These are phyloP conservation scores for Inga laurina DNA, from an alignment of 306 rosid genomes.

Conservation along the genomic window DNA sequence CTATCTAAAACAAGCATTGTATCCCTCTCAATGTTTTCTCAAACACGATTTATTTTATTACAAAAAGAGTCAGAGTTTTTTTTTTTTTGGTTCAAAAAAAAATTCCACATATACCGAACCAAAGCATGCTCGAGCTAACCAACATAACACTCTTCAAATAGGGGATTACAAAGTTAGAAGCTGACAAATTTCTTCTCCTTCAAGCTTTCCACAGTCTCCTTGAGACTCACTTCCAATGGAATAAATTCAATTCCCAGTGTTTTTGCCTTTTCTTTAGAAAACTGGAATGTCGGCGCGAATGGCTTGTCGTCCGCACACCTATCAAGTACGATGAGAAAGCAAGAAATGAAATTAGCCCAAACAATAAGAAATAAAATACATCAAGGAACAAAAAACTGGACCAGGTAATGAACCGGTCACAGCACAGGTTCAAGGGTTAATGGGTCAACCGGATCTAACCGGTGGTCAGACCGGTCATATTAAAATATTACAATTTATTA, in stretches of 20 bases:
- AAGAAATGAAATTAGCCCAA: not conserved
- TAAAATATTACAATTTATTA: no score
- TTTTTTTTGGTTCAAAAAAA: no score
- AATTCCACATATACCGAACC: not conserved
- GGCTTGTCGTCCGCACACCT: not conserved
- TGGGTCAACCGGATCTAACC: no score
- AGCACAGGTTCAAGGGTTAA: no score
- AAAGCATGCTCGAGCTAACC: not conserved
- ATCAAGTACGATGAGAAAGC: not conserved
- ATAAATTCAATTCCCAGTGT: conserved; percentile 3
- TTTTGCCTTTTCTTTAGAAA: not conserved
- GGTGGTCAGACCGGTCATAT: no score
- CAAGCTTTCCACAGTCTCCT: conserved; percentile 7
- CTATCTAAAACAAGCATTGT: not conserved
- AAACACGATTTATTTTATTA: not conserved
- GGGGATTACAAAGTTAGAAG: not conserved
- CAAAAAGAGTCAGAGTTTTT: not conserved
- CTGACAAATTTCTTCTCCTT: conserved; percentile 6
- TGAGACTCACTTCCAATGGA: not conserved
- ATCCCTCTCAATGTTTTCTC: not conserved
- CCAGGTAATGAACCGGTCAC: no score
- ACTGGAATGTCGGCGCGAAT: not conserved
- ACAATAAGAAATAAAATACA: not conserved
- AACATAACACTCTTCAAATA: not conserved
- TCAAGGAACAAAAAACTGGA: no score